These are phyloP conservation scores for Brassica napus DNA, from an alignment of 345 rosid genomes.

Conservation along the genomic window DNA sequence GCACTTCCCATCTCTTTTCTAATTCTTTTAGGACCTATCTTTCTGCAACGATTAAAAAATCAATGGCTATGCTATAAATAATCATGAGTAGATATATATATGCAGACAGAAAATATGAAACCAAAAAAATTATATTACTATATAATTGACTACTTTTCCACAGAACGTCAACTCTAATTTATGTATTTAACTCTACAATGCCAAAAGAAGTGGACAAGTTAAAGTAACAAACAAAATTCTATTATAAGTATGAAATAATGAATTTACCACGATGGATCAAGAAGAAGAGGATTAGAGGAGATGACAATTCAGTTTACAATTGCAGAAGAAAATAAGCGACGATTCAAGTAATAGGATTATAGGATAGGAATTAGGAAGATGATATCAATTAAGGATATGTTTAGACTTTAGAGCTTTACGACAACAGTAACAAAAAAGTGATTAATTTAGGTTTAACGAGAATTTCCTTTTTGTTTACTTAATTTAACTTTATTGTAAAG, in stretches of 20 bases:
- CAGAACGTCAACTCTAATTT: too few relatives aligned
- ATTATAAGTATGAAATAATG: background rate
- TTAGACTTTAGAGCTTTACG: background rate
- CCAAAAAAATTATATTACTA: background rate
- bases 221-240: background rate
- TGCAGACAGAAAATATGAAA: too few relatives aligned
- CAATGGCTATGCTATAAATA: background rate
- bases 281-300: background rate
- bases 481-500: background rate
- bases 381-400: too few relatives aligned
- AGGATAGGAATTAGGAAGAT: too few relatives aligned
- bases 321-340: background rate
- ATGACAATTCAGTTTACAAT: background rate
- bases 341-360: too few relatives aligned
- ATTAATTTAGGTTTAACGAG: background rate
- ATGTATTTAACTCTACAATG: too few relatives aligned
- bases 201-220: too few relatives aligned
- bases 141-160: background rate
- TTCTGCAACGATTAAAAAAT: background rate
- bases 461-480: too few relatives aligned
- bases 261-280: background rate
- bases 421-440: background rate
- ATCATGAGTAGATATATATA: background rate
- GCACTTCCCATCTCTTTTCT: background rate
- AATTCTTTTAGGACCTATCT: background rate